Conservation (phyloP, 352 stramenopile genomes). For the Phytophthora gonapodyides region DNA sequence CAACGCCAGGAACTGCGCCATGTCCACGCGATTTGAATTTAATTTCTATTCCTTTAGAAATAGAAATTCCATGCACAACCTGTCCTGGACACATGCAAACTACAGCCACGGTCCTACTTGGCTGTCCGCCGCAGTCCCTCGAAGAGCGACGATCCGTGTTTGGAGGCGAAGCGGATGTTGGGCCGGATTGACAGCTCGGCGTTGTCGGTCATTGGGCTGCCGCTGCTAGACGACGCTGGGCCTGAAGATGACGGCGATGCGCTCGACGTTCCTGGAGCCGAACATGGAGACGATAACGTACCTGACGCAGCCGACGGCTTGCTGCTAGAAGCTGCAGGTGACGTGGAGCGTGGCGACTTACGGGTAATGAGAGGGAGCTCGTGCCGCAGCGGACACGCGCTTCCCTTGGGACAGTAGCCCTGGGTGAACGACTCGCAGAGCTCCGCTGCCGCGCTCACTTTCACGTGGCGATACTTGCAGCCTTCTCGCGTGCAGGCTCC, state of each 20-base stretch:
- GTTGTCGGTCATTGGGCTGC: constrained; percentile 20
- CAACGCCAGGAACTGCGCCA: constrained; percentile 4
- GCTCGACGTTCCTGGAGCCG: constrained; percentile 13
- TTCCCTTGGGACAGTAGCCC: constrained; percentile 70
- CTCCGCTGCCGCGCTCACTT: constrained; percentile 69
- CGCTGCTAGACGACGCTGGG: constrained; percentile 9
- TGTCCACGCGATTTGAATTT: constrained; percentile 3
- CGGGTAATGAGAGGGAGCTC: constrained; percentile 47
- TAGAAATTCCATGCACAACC: constrained; percentile 7
- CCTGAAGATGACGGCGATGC: constrained; percentile 4
- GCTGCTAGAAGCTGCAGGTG: constrained; percentile 1
- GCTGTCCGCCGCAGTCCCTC: constrained; percentile 31
- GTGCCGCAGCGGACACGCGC: constrained; percentile 60
- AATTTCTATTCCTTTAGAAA: constrained; percentile 10
- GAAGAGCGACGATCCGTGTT: constrained; percentile 55
- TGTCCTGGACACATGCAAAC: constrained; percentile 24
- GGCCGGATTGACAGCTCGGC: constrained; percentile 57
- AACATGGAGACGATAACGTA: constrained; percentile 39
- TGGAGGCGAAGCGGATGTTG: constrained; percentile 73
- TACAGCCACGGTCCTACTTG: constrained; percentile 19
- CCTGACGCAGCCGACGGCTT: constrained; percentile 31
- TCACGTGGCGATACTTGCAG: constrained; percentile 84
- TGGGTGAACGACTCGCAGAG: constrained; percentile 67
- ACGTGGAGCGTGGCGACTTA: constrained; percentile 8
- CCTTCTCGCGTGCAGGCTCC: constrained; percentile 71